Base-by-base conservation (phyloP, 768 basidiomycete genomes). In the Boletus subcaerulescens region DNA sequence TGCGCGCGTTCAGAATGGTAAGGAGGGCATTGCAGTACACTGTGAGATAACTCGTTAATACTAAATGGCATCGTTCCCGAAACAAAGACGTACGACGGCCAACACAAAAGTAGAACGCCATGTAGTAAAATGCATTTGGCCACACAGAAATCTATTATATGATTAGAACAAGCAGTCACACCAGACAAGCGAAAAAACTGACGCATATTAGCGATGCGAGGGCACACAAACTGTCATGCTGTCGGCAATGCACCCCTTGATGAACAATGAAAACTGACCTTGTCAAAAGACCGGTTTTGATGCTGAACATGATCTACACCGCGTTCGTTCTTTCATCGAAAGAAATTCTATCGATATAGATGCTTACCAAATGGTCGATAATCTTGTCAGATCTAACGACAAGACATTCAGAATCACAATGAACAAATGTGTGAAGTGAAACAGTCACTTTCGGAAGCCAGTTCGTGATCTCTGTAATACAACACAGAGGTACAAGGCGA, bases 1-100 rank as follows among this genome's bases (percentile, higher is more conserved):
- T 77, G 6, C 82, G 73, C 12, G 80, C 80, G 48, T 85, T 84
- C 48, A 83, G 73, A 0, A 81, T 83, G 0, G 82, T 80, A 13
- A 85, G 74, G n/a, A 85, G 77, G 5, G 81, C 77, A 62, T 84
- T 85, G 39, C 80, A 78, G 62, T 84, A 85, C 5, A 85, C 82
- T 84, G 47, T 2, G n/a, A 17, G 26, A 13, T 9, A n/a, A 14
- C 9, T 5, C 6, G 24, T 57, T 12, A n/a, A n/a, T n/a, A 58
- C 41, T 18, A 18, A 18, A 13, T 9, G 17, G 12, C 7, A 26
- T 32, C 29, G 15, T 26, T 15, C 18, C n/a, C 12, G 13, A 29
- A 13, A 31, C 12, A 18, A 18, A 15, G 17, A 76, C 83, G 62
- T 63, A 85, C 83, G 64, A 48, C 82, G 74, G 26, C 82, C 82